Percentiles rank a stretch among this genome's conserved stretches.
Conservation (phyloP, 371 early-diverging fungal species). For the Mucor saturninus region DNA sequence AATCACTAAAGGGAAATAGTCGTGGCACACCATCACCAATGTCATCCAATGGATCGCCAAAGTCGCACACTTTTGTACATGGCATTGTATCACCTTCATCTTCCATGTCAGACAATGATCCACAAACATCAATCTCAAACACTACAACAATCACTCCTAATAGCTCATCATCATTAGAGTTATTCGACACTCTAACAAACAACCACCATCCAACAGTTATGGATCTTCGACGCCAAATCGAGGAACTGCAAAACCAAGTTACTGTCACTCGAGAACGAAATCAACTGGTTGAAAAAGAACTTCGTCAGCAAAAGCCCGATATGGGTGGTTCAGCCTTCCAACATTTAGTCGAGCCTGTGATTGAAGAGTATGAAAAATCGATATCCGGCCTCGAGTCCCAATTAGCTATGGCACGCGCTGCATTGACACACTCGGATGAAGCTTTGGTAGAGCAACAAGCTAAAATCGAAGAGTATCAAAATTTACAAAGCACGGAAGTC, state of each 20-base stretch:
- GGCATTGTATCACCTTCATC: constrained; percentile 27
- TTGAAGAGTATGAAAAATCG: constrained; percentile 71
- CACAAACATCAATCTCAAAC: constrained; percentile 32
- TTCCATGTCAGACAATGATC: constrained; percentile 28
- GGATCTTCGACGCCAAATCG: constrained; percentile 30
- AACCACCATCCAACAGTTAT: constrained; percentile 20
- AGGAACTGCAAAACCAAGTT: constrained; percentile 35
- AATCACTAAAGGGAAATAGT: constrained; percentile 37
- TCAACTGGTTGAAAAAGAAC: constrained; percentile 21
- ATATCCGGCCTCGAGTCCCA: constrained; percentile 63
- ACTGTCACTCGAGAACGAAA: constrained; percentile 35
- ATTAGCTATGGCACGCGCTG: constrained; percentile 59
- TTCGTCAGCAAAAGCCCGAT: constrained; percentile 6
- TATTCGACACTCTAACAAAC: constrained; percentile 2
- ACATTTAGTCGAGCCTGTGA: constrained; percentile 68
- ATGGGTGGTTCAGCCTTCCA: constrained; percentile 46
- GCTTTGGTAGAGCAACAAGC: constrained; percentile 54
- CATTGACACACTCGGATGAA: constrained; percentile 52
- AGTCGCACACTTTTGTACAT: constrained; percentile 17
- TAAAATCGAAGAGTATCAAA: constrained; percentile 39
- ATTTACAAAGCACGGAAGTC: constrained; percentile 26
- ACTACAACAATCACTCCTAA: constrained; percentile 34
- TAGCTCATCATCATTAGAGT: constrained; percentile 6
- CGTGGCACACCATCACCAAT: constrained; percentile 23
- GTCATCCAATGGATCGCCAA: constrained; percentile 15